These are phyloP conservation scores for Globisporangium viniferum DNA, from an alignment of 352 stramenopile species.

Conservation along the genomic window DNA sequence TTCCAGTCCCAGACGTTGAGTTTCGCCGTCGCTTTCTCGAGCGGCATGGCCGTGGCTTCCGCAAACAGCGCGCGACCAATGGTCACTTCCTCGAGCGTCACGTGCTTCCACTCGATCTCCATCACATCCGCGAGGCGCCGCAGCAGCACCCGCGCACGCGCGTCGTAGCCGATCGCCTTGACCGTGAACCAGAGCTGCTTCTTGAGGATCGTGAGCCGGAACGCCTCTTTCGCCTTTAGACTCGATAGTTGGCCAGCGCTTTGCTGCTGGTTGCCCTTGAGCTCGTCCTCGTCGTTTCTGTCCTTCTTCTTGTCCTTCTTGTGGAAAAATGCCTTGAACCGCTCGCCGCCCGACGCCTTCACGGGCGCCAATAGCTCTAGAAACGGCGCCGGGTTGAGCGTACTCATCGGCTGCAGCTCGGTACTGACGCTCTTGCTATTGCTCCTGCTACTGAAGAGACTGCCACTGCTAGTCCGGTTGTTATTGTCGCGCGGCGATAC, in stretches of 20 bases:
- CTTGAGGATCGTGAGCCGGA: slow-evolving; percentile 64
- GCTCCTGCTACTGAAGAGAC: slow-evolving; percentile 17
- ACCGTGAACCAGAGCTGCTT: slow-evolving; percentile 78
- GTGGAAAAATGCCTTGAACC: slow-evolving; percentile 26
- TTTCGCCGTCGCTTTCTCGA: slow-evolving; percentile 57
- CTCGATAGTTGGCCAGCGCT: slow-evolving; percentile 5
- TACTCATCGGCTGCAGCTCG: slow-evolving; percentile 9
- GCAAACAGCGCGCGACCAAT: slow-evolving; percentile 72
- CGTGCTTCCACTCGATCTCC: slow-evolving; percentile 50
- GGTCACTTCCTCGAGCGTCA: slow-evolving; percentile 62
- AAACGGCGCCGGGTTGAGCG: slow-evolving; percentile 60
- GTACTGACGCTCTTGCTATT: neutral
- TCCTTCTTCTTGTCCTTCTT: slow-evolving; percentile 30
- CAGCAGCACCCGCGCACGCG: slow-evolving; percentile 54
- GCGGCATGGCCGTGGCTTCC: slow-evolving; percentile 68
- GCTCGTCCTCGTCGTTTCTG: slow-evolving; percentile 12
- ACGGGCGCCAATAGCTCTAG: slow-evolving; percentile 48
- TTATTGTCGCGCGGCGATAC: neutral
- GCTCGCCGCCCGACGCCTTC: slow-evolving; percentile 15
- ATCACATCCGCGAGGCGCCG: slow-evolving; percentile 45
- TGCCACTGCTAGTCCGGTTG: slow-evolving; percentile 17
- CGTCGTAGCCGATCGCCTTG: slow-evolving; percentile 76
- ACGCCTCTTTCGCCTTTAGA: slow-evolving; percentile 27
- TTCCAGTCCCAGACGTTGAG: slow-evolving; percentile 76
- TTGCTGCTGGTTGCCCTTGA: neutral